Conservation (phyloP, 805 yeast species). For the Lipomyces yamadae region DNA sequence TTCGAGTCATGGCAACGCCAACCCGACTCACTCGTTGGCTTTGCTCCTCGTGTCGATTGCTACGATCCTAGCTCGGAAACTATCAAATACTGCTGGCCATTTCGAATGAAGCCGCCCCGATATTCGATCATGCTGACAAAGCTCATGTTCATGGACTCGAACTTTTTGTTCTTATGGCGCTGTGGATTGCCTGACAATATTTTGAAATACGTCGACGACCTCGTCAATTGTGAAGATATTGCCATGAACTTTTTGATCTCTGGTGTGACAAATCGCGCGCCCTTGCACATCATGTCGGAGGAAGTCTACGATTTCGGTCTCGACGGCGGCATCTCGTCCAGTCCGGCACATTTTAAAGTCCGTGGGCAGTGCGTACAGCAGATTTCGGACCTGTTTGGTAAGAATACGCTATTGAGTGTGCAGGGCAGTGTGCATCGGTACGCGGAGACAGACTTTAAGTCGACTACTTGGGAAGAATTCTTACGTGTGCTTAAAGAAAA, state of each 20-base stretch:
- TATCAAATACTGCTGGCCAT: conserved; percentile 35
- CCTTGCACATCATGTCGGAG: conserved; percentile 31
- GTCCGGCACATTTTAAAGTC: conserved; percentile 27
- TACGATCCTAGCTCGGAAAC: conserved; percentile 21
- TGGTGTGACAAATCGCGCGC: conserved; percentile 30
- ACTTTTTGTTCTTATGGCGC: conserved; percentile 36
- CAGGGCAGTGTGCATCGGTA: conserved; percentile 28
- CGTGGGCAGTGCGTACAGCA: conserved; percentile 32
- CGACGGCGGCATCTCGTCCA: conserved; percentile 35
- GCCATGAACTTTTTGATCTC: conserved; percentile 36
- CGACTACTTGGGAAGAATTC: conserved; percentile 36
- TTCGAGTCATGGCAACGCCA: conserved; percentile 37
- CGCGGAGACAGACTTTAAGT: conserved; percentile 33
- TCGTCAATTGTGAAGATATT: conserved; percentile 36
- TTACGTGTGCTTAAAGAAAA: conserved; percentile 26
- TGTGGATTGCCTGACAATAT: conserved; percentile 36
- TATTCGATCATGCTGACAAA: conserved; percentile 37
- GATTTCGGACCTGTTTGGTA: conserved; percentile 28
- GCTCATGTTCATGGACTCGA: conserved; percentile 37
- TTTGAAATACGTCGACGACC: conserved; percentile 35
- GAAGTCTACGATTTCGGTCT: conserved; percentile 38
- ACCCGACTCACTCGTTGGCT: conserved; percentile 36
- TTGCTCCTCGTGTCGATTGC: conserved; percentile 37
- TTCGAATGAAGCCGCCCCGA: conserved; percentile 27
- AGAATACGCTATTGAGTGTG: conserved; percentile 25